Percentiles rank a stretch among this genome's conserved stretches.
phyloP scores from a whole-genome alignment of 495 filamentous ascomycete genomes.

The Penicillium cataractarum region DNA sequence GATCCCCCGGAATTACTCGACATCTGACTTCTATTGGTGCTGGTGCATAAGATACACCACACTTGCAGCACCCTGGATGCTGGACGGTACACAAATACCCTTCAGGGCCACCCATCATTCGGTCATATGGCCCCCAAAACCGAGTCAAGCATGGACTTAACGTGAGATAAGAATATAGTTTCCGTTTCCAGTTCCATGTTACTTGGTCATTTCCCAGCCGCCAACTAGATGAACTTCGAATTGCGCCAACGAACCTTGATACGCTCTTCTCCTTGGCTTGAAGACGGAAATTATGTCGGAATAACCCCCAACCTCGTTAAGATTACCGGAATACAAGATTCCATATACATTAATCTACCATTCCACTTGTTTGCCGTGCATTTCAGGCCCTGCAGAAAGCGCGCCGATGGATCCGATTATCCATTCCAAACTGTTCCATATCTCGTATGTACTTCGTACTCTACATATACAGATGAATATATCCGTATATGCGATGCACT shows the following conservation, averaged over 20 bases:
- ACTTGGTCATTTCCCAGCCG: too few species aligned
- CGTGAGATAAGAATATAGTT: too few species aligned
- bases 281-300: background rate
- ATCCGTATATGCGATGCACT: background rate
- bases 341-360: background rate
- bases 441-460: background rate
- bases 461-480: background rate
- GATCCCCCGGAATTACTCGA: background rate
- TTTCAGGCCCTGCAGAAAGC: background rate
- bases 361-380: background rate
- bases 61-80: too few species aligned
- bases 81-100: too few species aligned
- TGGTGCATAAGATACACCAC: conserved; percentile 11
- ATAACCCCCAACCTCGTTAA: background rate
- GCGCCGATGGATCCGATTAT: background rate
- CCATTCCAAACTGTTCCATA: background rate
- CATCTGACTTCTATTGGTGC: conserved; percentile 3
- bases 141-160: too few species aligned
- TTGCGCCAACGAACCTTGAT: too few species aligned
- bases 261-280: background rate
- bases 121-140: too few species aligned
- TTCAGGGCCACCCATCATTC: too few species aligned
- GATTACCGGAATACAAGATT: background rate
- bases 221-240: too few species aligned
- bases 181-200: too few species aligned